Conservation (phyloP, 2,329 filamentous ascomycete genomes). For the Stylonectria norvegica region DNA sequence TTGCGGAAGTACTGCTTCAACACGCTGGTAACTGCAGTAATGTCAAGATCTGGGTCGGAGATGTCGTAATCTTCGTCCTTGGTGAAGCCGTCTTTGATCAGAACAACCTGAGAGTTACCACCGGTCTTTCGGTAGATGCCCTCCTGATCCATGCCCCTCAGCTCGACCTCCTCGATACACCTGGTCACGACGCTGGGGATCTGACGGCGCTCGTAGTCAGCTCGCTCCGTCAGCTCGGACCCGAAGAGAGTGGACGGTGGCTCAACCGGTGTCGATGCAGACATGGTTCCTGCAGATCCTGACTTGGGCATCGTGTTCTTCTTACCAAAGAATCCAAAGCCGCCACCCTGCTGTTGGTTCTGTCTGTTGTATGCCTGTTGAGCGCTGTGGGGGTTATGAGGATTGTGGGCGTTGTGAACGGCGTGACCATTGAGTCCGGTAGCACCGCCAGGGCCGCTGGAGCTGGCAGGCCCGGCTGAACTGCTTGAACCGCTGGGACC, state of each 20-base stretch:
- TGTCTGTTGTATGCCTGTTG: conserved; percentile 29
- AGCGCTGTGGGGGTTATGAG: conserved; percentile 11
- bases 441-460: conserved; percentile 12
- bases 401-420: conserved; percentile 20
- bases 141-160: conserved; percentile 94
- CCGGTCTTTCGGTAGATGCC: conserved; percentile 98
- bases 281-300: conserved; percentile 41
- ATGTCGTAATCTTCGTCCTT: conserved; percentile 84
- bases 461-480: no score
- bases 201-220: conserved; percentile 82
- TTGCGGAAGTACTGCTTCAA: conserved; percentile 98
- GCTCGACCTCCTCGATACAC: conserved; percentile 94
- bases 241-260: conserved; percentile 70
- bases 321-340: conserved; percentile 70
- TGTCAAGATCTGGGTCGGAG: conserved; percentile 88
- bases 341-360: no score
- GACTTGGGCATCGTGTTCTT: conserved; percentile 52
- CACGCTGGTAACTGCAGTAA: conserved; percentile 91
- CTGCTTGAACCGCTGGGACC: conserved; percentile 29
- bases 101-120: conserved; percentile 84
- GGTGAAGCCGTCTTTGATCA: conserved; percentile 89
- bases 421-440: no score
- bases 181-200: conserved; percentile 88
- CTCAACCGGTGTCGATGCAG: conserved; percentile 45
- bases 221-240: conserved; percentile 79